A percentile compares a stretch with the other conserved stretches of the same genome.
Evolutionary conservation across 2,329 filamentous ascomycete species (phyloP).

Genomic region (Alternaria atra): DNA sequence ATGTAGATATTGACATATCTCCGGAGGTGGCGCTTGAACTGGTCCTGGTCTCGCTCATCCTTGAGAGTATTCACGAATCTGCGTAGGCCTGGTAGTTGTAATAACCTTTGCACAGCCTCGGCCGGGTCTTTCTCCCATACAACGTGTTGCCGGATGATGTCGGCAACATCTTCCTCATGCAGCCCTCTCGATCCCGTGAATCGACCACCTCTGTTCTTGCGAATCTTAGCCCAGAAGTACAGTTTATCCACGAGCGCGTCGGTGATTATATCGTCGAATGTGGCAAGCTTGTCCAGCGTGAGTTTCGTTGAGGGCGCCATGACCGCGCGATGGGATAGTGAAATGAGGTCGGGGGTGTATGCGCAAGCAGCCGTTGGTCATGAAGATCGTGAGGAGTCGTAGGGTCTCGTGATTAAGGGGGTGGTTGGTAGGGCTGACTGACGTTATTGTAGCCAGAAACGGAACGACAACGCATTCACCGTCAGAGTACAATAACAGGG

Average conservation of each 20-base stretch:
- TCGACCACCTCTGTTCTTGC: constrained; percentile 86
- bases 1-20: constrained; percentile 94
- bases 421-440: constrained; percentile 31
- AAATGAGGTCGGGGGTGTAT: background rate
- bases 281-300: constrained; percentile 85
- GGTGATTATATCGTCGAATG: constrained; percentile 94
- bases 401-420: constrained; percentile 13
- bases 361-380: background rate
- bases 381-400: constrained; percentile 7
- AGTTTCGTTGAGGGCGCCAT: constrained; percentile 71
- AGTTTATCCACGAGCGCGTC: constrained; percentile 94
- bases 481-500: constrained; percentile 23
- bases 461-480: constrained; percentile 32
- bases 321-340: constrained; percentile 19
- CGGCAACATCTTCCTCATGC: constrained; percentile 68
- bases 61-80: constrained; percentile 74
- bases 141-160: constrained; percentile 70
- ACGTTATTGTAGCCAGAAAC: constrained; percentile 30
- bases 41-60: constrained; percentile 81
- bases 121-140: constrained; percentile 77
- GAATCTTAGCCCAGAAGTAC: constrained; percentile 95
- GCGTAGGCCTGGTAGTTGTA: constrained; percentile 76
- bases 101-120: constrained; percentile 74
- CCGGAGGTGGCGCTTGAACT: constrained; percentile 84
- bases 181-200: constrained; percentile 87